Percentiles rank a stretch among this genome's conserved stretches.
These are phyloP conservation scores for Mortierella sp. DNA, from an alignment of 371 early-diverging fungal genomes.

Conservation along the genomic window DNA sequence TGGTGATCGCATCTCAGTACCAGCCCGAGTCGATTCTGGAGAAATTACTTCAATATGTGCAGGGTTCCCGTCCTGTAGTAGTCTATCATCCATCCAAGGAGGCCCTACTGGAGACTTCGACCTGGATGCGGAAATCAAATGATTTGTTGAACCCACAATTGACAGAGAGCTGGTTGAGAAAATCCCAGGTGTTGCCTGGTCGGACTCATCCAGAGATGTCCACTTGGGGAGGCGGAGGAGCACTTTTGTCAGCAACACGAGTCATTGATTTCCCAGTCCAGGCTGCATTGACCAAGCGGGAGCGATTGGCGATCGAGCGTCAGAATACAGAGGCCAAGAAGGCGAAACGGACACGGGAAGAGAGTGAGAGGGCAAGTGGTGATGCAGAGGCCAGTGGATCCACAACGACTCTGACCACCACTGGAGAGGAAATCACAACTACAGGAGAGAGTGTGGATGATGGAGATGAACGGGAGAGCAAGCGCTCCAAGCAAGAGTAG, in stretches of 20 bases:
- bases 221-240: constrained; percentile 88
- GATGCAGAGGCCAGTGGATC: background rate
- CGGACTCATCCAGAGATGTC: constrained; percentile 96
- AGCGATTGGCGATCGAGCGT: constrained; percentile 37
- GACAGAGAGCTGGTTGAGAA: constrained; percentile 89
- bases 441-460: background rate
- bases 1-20: constrained; percentile 85
- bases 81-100: constrained; percentile 88
- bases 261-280: constrained; percentile 62
- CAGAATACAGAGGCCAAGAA: constrained; percentile 50
- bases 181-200: constrained; percentile 87
- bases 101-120: constrained; percentile 74
- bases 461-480: constrained; percentile 6
- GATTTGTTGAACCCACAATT: constrained; percentile 84
- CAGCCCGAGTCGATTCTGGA: constrained; percentile 76
- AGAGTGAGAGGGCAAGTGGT: background rate
- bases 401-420: background rate
- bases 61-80: constrained; percentile 87
- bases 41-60: constrained; percentile 71
- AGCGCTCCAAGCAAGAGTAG: constrained; percentile 29
- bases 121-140: constrained; percentile 74
- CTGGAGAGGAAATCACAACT: background rate
- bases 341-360: constrained; percentile 38
- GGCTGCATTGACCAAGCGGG: constrained; percentile 45
- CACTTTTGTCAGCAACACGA: constrained; percentile 75